Percentiles rank a stretch among this genome's conserved stretches.
Evolutionary conservation across 2,329 filamentous ascomycete species (phyloP).

Genomic region (Colletotrichum gigasporum): DNA sequence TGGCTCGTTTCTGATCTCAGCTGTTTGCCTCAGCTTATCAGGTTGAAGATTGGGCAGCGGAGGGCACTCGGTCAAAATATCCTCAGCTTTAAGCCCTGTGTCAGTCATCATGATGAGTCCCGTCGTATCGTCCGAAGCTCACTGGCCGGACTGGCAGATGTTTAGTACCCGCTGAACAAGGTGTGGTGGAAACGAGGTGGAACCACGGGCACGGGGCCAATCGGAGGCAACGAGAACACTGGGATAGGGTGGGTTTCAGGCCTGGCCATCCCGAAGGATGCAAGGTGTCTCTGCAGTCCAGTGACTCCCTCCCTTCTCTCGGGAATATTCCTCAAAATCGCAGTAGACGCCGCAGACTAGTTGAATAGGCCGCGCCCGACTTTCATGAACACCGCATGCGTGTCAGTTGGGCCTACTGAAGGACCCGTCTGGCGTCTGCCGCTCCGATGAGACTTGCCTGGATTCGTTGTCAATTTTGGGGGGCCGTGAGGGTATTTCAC

Average conservation of each 20-base stretch:
- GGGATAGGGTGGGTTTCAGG: background rate
- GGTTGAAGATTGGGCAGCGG: background rate
- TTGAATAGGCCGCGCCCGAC: conserved; percentile 3
- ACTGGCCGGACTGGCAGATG: background rate
- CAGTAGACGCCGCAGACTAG: conserved; percentile 8
- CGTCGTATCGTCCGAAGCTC: background rate
- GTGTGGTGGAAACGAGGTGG: conserved; percentile 5
- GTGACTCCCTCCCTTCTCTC: conserved; percentile 12
- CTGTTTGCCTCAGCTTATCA: background rate
- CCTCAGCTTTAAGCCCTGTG: conserved; percentile 2
- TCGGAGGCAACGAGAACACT: background rate
- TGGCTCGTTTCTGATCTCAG: background rate
- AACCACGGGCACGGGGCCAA: background rate
- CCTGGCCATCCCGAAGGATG: conserved; percentile 4
- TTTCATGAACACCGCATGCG: background rate
- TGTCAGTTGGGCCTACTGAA: background rate
- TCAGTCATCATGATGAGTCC: background rate
- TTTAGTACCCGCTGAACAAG: conserved; percentile 8
- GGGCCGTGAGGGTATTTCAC: too few species aligned
- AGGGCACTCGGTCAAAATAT: background rate
- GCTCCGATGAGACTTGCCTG: background rate
- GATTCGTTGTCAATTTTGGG: background rate
- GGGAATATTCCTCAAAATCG: conserved; percentile 19
- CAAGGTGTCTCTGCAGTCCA: conserved; percentile 4
- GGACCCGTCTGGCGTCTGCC: background rate